Base-by-base conservation (phyloP, 225 moss, liverwort and hornwort genomes). In the Climacium dendroides region DNA sequence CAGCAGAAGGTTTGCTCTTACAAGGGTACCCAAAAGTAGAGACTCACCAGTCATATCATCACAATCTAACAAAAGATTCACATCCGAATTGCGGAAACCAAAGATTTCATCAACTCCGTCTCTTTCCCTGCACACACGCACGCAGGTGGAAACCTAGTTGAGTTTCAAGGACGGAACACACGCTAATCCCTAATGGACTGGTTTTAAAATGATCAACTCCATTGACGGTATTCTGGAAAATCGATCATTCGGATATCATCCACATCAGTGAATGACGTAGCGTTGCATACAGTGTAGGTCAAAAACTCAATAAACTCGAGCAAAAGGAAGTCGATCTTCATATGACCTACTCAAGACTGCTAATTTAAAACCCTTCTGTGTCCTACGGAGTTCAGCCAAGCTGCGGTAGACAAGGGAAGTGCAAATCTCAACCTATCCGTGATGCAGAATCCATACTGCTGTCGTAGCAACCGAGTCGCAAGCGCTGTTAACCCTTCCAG, bases 361-460 rank as follows among this genome's bases (percentile, higher is more conserved):
- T n/a, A 65, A 39, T 34, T 72, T 58, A 8, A 43, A 18, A 32
- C 57, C 70, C 43, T 34, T n/a, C 6, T 3, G 17, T 34, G 25
- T 16, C 50, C 7, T 1, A 15, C n/a, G 35, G 29, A 32, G 50
- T 50, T 37, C 75, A 57, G 53, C 50, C 60, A 83, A 84, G 66
- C 29, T 61, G 72, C n/a, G 30, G 81, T 50, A 6, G 57, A 52
- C 76, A 37, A 37, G 23, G 50, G 83, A 82, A 28, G 70, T 53
- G 55, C 55, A 60, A 81, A 74, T 67, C 12, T 53, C 37, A 53
- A 94, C 94, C 92, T 85, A 6, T 89, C 63, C 15, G 94, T 90
- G 62, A 92, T 85, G 89, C 94, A 94, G 75, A 87, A 94, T 80
- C 87, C 90, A 72, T 92, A 94, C 34, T 91, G 86, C 75, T 94